These are phyloP conservation scores for Nitzschia sp. DNA, from an alignment of 108 stramenopile genomes.

Conservation along the genomic window DNA sequence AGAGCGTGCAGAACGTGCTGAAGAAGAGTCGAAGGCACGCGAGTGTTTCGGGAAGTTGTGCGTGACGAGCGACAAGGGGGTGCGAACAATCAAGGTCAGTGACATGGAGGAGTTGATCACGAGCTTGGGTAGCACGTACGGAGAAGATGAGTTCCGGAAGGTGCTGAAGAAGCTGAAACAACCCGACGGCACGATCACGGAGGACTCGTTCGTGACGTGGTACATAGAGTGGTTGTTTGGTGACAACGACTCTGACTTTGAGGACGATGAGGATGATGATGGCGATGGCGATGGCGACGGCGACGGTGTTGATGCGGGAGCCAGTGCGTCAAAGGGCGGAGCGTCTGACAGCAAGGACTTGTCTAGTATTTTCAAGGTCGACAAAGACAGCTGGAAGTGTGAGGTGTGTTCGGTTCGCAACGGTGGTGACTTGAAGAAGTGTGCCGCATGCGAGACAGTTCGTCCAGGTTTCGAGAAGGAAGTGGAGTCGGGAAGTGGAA, in stretches of 20 bases:
- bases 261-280: constrained; percentile 36
- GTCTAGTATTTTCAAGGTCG: constrained; percentile 30
- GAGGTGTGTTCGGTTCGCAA: constrained; percentile 68
- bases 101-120: constrained; percentile 70
- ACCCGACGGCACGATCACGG: constrained; percentile 30
- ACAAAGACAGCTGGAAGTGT: constrained; percentile 81
- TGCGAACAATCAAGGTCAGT: constrained; percentile 25
- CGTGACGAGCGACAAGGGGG: constrained; percentile 22
- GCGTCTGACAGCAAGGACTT: constrained; percentile 10
- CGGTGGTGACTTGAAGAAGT: constrained; percentile 37
- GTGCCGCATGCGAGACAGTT: constrained; percentile 74
- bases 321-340: constrained; percentile 9
- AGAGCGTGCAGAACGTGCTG: constrained; percentile 45
- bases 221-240: constrained; percentile 83
- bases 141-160: constrained; percentile 72
- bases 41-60: constrained; percentile 33
- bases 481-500: neutral
- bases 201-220: constrained; percentile 65
- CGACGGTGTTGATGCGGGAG: neutral
- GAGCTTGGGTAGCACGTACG: constrained; percentile 74
- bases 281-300: neutral
- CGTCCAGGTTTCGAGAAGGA: constrained; percentile 51
- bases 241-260: constrained; percentile 56
- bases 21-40: constrained; percentile 58
- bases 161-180: constrained; percentile 50